phyloP scores from a whole-genome alignment of 805 yeast species.

The Candida patagonica region DNA sequence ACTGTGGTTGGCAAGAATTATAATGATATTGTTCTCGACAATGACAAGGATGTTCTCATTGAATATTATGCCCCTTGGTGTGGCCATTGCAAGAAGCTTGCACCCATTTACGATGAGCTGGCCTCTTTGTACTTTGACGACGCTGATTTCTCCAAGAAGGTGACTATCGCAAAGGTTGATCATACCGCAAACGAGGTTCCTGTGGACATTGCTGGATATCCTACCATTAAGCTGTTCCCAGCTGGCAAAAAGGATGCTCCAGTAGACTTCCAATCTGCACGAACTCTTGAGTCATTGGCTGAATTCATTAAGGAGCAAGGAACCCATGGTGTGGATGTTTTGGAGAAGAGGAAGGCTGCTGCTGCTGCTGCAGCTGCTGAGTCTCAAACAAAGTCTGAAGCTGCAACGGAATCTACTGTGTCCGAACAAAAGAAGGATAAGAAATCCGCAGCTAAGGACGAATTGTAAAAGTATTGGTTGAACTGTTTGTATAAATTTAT shows the following conservation, averaged over 20 bases:
- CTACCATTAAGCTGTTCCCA: constrained; percentile 85
- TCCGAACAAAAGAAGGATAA: not conserved
- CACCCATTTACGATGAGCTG: constrained; percentile 79
- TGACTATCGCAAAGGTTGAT: constrained; percentile 77
- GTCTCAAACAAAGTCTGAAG: not conserved
- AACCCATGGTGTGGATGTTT: constrained; percentile 50
- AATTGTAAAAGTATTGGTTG: constrained; percentile 8
- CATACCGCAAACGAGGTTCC: constrained; percentile 85
- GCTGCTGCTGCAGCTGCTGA: constrained; percentile 18
- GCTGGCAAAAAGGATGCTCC: constrained; percentile 69
- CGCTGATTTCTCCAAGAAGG: constrained; percentile 40
- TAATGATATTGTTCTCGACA: constrained; percentile 52
- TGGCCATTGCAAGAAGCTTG: constrained; percentile 86
- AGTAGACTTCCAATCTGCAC: constrained; percentile 54
- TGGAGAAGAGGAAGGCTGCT: constrained; percentile 26
- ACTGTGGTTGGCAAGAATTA: constrained; percentile 80
- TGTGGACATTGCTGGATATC: constrained; percentile 79
- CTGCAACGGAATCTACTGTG: not conserved
- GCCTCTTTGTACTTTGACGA: constrained; percentile 57
- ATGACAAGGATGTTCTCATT: constrained; percentile 65
- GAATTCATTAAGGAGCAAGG: constrained; percentile 66
- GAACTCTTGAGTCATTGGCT: constrained; percentile 65
- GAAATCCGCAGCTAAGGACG: constrained; percentile 9
- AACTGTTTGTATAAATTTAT: not conserved
- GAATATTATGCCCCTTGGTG: constrained; percentile 98